Base-by-base conservation (phyloP, 73 alveolate genomes). In the Tetrahymena elliotti region DNA sequence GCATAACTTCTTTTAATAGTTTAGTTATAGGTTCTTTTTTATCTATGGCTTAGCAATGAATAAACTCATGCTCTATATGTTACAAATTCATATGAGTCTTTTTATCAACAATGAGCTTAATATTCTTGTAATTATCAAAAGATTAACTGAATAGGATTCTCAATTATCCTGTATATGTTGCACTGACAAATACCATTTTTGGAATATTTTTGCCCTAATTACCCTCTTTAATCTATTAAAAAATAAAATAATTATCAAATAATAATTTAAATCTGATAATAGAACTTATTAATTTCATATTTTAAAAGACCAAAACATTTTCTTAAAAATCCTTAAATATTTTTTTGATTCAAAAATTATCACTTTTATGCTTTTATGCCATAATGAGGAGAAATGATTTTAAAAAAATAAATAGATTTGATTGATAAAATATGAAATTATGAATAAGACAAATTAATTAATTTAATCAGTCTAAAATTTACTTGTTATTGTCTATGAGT, bases 31-130 rank as follows among this genome's bases (percentile, higher is more conserved):
- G 98, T 93, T 96, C 96, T 33, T 84, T 68, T 94, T 97, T 97
- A 84, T 97, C 99, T 31, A 93, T 93, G 27, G 96, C 97, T 40
- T 97, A 54, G 2, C 97, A 83, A 31, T 97, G 96, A 36, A 97
- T 94, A 84, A 97, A 97, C 53, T 97, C 99, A 95, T 97, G 99
- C 92, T 96, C 94, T 5, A 97, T 35, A 94, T 97, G 93, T 38
- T 96, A 37, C 93, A 97, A 93, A 95, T 97, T 97, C 98, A 97
- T 93, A 84, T 97, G 99, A 0, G 98, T 96, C 33, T 96, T 38
- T 41, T 96, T 97, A 33, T 97, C 99, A 31, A 97, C 52, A 31
- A 97, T 35, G 4, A 94, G 1, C 37, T 68, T n/a, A 0, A 94
- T 94, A 3, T 94, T 93, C 13, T 94, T 68, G 22, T 11, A 68